Evolutionary conservation across 371 early-diverging fungal genomes (phyloP).

Genomic region (Furculomyces boomerangus): DNA sequence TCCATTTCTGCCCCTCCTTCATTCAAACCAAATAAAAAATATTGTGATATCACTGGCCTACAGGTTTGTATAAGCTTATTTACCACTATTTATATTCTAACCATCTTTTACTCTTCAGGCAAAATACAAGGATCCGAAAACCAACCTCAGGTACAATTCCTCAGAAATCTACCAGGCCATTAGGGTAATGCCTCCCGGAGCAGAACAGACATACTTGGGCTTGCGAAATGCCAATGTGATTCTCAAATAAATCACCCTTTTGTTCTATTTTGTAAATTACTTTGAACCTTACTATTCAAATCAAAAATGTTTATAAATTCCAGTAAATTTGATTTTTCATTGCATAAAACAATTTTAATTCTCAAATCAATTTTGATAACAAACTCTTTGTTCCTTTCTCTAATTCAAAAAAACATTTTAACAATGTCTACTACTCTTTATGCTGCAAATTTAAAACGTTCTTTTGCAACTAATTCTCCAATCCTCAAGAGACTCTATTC

Average conservation of each 20-base stretch:
- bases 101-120: slow-evolving; percentile 21
- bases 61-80: slow-evolving; percentile 15
- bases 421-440: too few species aligned
- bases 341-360: background rate
- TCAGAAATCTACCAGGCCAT: slow-evolving; percentile 66
- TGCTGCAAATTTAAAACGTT: too few species aligned
- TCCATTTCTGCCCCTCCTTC: slow-evolving; percentile 72
- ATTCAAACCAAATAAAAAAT: slow-evolving; percentile 63
- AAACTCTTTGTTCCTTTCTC: background rate
- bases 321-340: background rate
- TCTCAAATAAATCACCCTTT: slow-evolving; percentile 23
- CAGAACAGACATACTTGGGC: slow-evolving; percentile 63
- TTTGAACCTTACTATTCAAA: background rate
- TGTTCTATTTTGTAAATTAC: background rate
- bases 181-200: slow-evolving; percentile 45
- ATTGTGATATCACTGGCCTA: slow-evolving; percentile 80
- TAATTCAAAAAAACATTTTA: background rate
- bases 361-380: background rate
- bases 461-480: too few species aligned
- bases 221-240: slow-evolving; percentile 68
- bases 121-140: slow-evolving; percentile 74
- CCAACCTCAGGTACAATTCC: slow-evolving; percentile 60
- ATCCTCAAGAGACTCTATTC: background rate
- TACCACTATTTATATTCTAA: background rate
- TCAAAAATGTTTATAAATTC: background rate